Percentiles rank a stretch among this genome's conserved stretches.
Conservation (phyloP, 2,329 filamentous ascomycete species). For the Xylariaceae sp. region DNA sequence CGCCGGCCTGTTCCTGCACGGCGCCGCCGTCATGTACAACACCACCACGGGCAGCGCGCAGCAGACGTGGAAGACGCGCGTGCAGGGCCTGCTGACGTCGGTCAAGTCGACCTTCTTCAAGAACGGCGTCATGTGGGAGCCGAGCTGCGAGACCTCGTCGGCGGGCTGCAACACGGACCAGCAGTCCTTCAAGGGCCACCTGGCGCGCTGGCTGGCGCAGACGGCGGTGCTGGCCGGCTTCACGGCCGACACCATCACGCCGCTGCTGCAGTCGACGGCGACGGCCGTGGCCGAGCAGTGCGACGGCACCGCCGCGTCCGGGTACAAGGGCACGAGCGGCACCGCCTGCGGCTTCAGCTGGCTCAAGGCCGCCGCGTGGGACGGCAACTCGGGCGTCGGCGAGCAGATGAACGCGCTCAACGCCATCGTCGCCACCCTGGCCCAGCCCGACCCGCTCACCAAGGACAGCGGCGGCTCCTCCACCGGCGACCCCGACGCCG, state of each 20-base stretch:
- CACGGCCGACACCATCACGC: slow-evolving; percentile 40
- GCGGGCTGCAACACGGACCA: slow-evolving; percentile 60
- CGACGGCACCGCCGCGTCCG: slow-evolving; percentile 32
- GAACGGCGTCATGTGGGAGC: slow-evolving; percentile 53
- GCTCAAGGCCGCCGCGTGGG: slow-evolving; percentile 44
- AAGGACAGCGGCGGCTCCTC: slow-evolving; percentile 52
- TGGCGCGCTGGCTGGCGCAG: slow-evolving; percentile 57
- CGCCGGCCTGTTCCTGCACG: slow-evolving; percentile 57
- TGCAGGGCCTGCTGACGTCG: slow-evolving; percentile 49
- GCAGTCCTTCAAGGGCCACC: slow-evolving; percentile 68
- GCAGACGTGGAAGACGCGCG: slow-evolving; percentile 47
- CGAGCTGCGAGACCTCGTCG: slow-evolving; percentile 53
- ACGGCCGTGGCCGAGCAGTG: slow-evolving; percentile 45
- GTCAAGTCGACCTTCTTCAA: slow-evolving; percentile 49
- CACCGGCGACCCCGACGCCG: slow-evolving; percentile 41
- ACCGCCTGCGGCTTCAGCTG: slow-evolving; percentile 62
- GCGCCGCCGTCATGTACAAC: slow-evolving; percentile 54
- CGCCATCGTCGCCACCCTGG: slow-evolving; percentile 53
- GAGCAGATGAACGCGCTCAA: slow-evolving; percentile 62
- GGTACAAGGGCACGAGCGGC: slow-evolving; percentile 44
- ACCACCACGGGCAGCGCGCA: slow-evolving; percentile 40
- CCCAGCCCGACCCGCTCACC: slow-evolving; percentile 32
- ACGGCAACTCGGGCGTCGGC: slow-evolving; percentile 56
- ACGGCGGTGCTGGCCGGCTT: slow-evolving; percentile 48
- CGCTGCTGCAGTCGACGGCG: slow-evolving; percentile 42